These are phyloP conservation scores for Dissophora ornata DNA, from an alignment of 192 early-diverging fungal species.

Conservation along the genomic window DNA sequence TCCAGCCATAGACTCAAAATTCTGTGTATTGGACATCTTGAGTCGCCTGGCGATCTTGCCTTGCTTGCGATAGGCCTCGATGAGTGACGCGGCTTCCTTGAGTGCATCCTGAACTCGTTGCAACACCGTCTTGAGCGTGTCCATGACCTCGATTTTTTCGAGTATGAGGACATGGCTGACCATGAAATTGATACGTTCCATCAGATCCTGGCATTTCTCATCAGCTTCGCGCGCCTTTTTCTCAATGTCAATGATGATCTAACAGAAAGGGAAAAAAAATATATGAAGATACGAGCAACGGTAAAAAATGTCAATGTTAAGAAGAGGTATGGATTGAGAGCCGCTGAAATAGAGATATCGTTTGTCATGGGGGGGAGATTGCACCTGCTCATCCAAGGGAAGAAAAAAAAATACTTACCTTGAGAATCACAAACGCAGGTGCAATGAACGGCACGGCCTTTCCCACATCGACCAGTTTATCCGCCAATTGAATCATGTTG, in stretches of 20 bases:
- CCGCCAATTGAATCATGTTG: slow-evolving; percentile 50
- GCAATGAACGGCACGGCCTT: slow-evolving; percentile 62
- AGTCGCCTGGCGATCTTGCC: slow-evolving; percentile 59
- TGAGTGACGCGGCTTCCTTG: slow-evolving; percentile 56
- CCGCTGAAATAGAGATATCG: no score
- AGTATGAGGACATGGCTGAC: slow-evolving; percentile 59
- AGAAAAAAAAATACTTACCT: no score
- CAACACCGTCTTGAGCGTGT: slow-evolving; percentile 52
- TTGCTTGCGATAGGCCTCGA: slow-evolving; percentile 63
- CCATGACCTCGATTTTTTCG: slow-evolving; percentile 51
- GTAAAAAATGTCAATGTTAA: no score
- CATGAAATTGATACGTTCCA: slow-evolving; percentile 71
- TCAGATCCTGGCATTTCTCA: slow-evolving; percentile 60
- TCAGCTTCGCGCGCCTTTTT: slow-evolving; percentile 60
- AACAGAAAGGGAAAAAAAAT: background rate
- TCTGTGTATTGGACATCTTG: slow-evolving; percentile 62
- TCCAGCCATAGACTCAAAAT: slow-evolving; percentile 51
- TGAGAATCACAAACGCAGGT: slow-evolving; percentile 62
- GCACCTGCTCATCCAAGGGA: no score
- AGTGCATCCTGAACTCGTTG: slow-evolving; percentile 52
- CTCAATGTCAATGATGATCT: slow-evolving; percentile 65
- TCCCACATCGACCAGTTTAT: slow-evolving; percentile 57
- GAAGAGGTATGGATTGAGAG: no score
- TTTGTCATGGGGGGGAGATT: no score
- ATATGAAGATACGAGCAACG: no score